A percentile compares a stretch with the other conserved stretches of the same genome.
Evolutionary conservation across 2,329 filamentous ascomycete genomes (phyloP).

Genomic region (Penicillium sclerotiorum): DNA sequence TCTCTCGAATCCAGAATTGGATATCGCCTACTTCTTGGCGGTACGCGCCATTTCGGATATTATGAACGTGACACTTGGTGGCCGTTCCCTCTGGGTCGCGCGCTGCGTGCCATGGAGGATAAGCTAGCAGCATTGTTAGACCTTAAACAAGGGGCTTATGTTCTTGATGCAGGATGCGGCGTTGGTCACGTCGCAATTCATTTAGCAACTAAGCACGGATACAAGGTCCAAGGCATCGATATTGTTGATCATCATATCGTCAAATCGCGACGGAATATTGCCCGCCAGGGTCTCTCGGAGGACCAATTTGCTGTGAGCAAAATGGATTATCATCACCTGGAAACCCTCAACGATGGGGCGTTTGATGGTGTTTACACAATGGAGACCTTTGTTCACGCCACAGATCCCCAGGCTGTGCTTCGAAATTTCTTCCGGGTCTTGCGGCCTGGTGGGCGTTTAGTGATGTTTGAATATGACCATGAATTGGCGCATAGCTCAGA

Average conservation of each 20-base stretch:
- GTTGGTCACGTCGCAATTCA: slow-evolving; percentile 53
- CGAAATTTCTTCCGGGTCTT: slow-evolving; percentile 53
- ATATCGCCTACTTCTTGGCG: slow-evolving; percentile 46
- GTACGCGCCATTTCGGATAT: slow-evolving; percentile 55
- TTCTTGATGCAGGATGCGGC: slow-evolving; percentile 24
- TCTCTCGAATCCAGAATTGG: slow-evolving; percentile 46
- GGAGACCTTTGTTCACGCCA: slow-evolving; percentile 60
- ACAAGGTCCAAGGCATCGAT: slow-evolving; percentile 53
- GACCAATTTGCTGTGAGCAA: slow-evolving; percentile 39
- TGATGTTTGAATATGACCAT: slow-evolving; percentile 54
- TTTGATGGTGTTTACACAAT: slow-evolving; percentile 60
- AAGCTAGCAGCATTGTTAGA: slow-evolving; percentile 45
- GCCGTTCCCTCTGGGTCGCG: slow-evolving; percentile 51
- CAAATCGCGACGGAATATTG: slow-evolving; percentile 48
- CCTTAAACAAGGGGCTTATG: slow-evolving; percentile 43
- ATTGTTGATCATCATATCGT: slow-evolving; percentile 52
- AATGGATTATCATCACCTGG: slow-evolving; percentile 58
- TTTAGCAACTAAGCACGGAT: slow-evolving; percentile 46
- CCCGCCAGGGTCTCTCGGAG: slow-evolving; percentile 15
- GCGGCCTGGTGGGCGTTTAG: slow-evolving; percentile 51
- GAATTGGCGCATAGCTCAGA: slow-evolving; percentile 31
- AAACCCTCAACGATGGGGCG: slow-evolving; percentile 38
- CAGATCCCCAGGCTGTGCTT: slow-evolving; percentile 49
- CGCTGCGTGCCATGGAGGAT: slow-evolving; percentile 55
- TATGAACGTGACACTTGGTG: slow-evolving; percentile 51